These are phyloP conservation scores for Coemansia sp. DNA, from an alignment of 192 early-diverging fungal species.

Conservation along the genomic window DNA sequence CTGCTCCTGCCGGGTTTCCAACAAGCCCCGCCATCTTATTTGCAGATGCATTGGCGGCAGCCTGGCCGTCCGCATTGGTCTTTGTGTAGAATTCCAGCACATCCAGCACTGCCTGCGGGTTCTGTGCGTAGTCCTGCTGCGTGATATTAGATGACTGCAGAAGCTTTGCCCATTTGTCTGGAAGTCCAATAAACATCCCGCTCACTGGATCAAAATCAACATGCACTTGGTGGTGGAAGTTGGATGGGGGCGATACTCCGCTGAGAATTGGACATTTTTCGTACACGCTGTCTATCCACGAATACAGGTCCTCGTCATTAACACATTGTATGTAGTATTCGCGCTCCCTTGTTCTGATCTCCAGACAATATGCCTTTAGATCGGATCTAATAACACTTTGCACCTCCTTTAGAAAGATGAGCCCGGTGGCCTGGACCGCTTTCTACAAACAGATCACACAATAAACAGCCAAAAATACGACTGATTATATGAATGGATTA, in stretches of 20 bases:
- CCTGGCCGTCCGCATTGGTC: conserved; percentile 57
- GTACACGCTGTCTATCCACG: conserved; percentile 99
- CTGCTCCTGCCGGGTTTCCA: background rate
- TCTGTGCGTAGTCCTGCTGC: conserved; percentile 95
- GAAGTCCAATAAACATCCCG: conserved; percentile 75
- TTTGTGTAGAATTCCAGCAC: conserved; percentile 99
- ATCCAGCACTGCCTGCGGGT: conserved; percentile 97
- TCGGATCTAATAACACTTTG: conserved; percentile 85
- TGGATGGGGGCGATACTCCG: conserved; percentile 56
- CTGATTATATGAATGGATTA: background rate
- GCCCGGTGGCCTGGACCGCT: conserved; percentile 73
- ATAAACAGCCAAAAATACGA: background rate
- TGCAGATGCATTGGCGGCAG: conserved; percentile 41
- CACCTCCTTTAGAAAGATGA: conserved; percentile 94
- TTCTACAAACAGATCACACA: conserved; percentile 22
- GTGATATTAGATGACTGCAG: conserved; percentile 93
- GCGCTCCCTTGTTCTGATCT: conserved; percentile 91
- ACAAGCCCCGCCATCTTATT: conserved; percentile 62
- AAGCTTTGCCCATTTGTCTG: conserved; percentile 93
- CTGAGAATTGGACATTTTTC: conserved; percentile 58
- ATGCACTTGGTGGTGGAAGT: conserved; percentile 62
- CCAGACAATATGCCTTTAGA: conserved; percentile 91
- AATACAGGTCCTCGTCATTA: conserved; percentile 96
- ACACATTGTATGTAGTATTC: conserved; percentile 91
- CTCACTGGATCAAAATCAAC: conserved; percentile 61